Conservation (phyloP, 2,329 filamentous ascomycete genomes). For the Podosphaera fusca region DNA sequence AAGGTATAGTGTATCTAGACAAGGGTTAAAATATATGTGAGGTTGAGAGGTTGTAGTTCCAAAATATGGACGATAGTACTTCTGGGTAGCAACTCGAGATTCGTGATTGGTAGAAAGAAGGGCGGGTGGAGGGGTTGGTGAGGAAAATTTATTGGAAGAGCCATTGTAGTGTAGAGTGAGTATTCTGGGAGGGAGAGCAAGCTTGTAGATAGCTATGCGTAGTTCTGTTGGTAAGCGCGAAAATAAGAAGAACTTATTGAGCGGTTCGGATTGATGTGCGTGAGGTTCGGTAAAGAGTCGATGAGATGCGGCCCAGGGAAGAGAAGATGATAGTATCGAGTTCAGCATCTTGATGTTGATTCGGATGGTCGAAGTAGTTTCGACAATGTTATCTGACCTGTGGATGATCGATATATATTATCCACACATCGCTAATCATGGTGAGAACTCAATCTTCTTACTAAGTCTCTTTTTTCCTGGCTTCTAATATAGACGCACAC, state of each 20-base stretch:
- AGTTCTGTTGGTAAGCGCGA: slow-evolving; percentile 12
- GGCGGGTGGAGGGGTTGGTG: slow-evolving; percentile 19
- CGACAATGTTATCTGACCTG: slow-evolving; percentile 17
- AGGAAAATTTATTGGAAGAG: slow-evolving; percentile 17
- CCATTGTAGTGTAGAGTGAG: slow-evolving; percentile 17
- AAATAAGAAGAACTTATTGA: slow-evolving; percentile 10
- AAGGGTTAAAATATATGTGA: slow-evolving; percentile 13
- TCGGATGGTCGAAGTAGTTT: neutral
- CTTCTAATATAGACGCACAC: too few species aligned
- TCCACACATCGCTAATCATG: slow-evolving; percentile 35
- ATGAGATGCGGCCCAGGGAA: slow-evolving; percentile 21
- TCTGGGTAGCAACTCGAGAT: slow-evolving; percentile 20
- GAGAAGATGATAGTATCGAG: slow-evolving; percentile 19
- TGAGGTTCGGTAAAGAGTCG: neutral
- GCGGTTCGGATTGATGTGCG: neutral
- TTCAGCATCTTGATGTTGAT: neutral
- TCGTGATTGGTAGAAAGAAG: slow-evolving; percentile 22
- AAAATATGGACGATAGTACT: slow-evolving; percentile 17
- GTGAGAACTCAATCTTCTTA: slow-evolving; percentile 24
- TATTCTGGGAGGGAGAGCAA: slow-evolving; percentile 6
- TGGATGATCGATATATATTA: slow-evolving; percentile 10
- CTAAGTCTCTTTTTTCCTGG: neutral
- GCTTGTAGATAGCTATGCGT: slow-evolving; percentile 12
- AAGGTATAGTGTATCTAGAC: slow-evolving; percentile 12
- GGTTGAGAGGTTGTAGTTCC: slow-evolving; percentile 16